A percentile compares a stretch with the other conserved stretches of the same genome.
phyloP scores from a whole-genome alignment of 805 yeast species.

The Kodamaea restingae region DNA sequence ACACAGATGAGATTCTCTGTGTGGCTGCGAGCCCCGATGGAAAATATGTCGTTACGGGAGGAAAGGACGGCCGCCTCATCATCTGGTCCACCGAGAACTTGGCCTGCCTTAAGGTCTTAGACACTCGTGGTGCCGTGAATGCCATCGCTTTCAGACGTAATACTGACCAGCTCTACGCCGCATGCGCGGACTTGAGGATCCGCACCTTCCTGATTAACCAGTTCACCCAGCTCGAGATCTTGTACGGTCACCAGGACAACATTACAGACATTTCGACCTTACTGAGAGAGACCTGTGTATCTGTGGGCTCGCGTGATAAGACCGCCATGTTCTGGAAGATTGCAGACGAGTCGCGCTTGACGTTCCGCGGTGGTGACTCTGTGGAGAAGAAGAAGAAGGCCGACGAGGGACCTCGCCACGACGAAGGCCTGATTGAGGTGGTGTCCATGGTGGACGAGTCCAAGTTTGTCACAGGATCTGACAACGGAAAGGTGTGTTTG shows the following conservation, averaged over 20 bases:
- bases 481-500: constrained; percentile 83
- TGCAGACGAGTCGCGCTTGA: constrained; percentile 88
- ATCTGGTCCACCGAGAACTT: constrained; percentile 84
- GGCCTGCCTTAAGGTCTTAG: constrained; percentile 71
- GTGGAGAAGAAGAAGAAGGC: constrained; percentile 40
- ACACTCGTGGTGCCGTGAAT: constrained; percentile 69
- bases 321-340: constrained; percentile 97
- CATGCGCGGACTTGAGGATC: constrained; percentile 88
- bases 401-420: constrained; percentile 33
- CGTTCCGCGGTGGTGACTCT: constrained; percentile 86
- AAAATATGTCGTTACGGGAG: constrained; percentile 85
- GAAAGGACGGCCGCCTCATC: constrained; percentile 72
- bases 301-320: constrained; percentile 93
- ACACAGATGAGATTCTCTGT: constrained; percentile 68
- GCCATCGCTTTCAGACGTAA: constrained; percentile 74
- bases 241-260: constrained; percentile 93
- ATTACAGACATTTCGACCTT: constrained; percentile 80
- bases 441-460: constrained; percentile 90
- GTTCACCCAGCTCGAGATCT: constrained; percentile 80
- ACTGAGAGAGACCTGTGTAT: constrained; percentile 85
- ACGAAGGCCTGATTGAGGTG: constrained; percentile 88
- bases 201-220: constrained; percentile 84
- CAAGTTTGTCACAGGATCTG: constrained; percentile 91
- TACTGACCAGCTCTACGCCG: constrained; percentile 82
- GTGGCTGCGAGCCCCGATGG: constrained; percentile 88